phyloP scores from a whole-genome alignment of 1,139 yeast genomes.

The Hanseniaspora gamundiae region DNA sequence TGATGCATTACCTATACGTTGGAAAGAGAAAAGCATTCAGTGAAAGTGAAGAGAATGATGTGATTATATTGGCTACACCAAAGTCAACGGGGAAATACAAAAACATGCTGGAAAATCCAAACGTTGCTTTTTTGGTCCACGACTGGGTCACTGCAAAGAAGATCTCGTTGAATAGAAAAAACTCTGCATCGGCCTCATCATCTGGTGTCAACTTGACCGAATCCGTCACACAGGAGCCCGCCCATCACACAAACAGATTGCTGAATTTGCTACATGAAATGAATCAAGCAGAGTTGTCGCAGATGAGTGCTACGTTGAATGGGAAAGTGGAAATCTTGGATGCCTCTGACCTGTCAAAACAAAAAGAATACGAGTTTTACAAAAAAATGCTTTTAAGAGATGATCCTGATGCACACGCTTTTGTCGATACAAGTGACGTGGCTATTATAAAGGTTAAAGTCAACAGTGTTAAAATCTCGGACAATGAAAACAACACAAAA shows the following conservation, averaged over 20 bases:
- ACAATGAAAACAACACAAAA: slow-evolving; percentile 47
- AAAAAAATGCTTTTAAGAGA: slow-evolving; percentile 45
- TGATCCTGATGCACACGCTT: slow-evolving; percentile 58
- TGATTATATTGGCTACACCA: slow-evolving; percentile 59
- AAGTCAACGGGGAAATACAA: slow-evolving; percentile 56
- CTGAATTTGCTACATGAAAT: slow-evolving; percentile 55
- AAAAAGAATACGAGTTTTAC: slow-evolving; percentile 40
- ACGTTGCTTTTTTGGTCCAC: slow-evolving; percentile 69
- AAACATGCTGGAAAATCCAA: slow-evolving; percentile 55
- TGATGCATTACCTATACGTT: slow-evolving; percentile 76
- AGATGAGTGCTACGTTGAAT: slow-evolving; percentile 64
- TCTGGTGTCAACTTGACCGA: slow-evolving; percentile 9
- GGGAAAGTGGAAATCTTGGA: slow-evolving; percentile 57
- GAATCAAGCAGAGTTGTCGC: slow-evolving; percentile 64
- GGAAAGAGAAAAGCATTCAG: slow-evolving; percentile 29
- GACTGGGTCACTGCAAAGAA: slow-evolving; percentile 68
- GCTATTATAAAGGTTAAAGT: slow-evolving; percentile 57
- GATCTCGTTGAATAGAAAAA: slow-evolving; percentile 19
- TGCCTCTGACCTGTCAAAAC: slow-evolving; percentile 20
- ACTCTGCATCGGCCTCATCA: slow-evolving; percentile 15
- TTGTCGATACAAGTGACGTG: slow-evolving; percentile 48
- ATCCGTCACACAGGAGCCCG: slow-evolving; percentile 10
- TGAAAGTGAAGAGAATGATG: slow-evolving; percentile 22
- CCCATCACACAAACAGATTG: slow-evolving; percentile 25
- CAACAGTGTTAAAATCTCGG: slow-evolving; percentile 67